phyloP scores from a whole-genome alignment of 148 eudicot genomes.

The Cornus kousa region DNA sequence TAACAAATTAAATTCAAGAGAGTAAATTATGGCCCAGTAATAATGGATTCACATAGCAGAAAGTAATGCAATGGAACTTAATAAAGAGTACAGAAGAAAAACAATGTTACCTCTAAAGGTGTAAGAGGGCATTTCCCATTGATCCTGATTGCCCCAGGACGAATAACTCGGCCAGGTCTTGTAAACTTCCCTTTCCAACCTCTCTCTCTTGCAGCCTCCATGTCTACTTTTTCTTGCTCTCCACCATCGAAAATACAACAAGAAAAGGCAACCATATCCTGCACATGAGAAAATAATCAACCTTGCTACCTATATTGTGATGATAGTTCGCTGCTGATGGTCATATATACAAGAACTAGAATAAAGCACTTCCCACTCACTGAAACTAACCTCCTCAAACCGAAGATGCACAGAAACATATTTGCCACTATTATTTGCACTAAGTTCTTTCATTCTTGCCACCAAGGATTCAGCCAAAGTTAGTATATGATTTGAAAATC shows the following conservation, averaged over 20 bases:
- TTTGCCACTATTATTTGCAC: constrained; percentile 77
- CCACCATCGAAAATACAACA: constrained; percentile 96
- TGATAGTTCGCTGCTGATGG: not conserved
- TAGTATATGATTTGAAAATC: constrained; percentile 73
- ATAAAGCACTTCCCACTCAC: not conserved
- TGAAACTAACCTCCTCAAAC: constrained; percentile 90
- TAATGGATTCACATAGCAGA: not conserved
- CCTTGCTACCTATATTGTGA: constrained; percentile 4
- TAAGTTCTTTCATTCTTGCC: constrained; percentile 83
- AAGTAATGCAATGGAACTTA: not conserved
- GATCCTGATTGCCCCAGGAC: constrained; percentile 85
- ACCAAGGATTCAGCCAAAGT: constrained; percentile 73
- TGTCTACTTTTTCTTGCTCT: constrained; percentile 65
- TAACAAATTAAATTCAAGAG: no score
- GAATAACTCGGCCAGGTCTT: constrained; percentile 81
- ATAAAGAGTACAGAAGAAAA: not conserved
- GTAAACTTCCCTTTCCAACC: constrained; percentile 99
- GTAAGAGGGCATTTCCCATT: constrained; percentile 96
- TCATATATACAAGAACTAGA: not conserved
- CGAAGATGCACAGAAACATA: constrained; percentile 98
- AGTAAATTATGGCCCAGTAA: no score
- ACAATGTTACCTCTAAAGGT: constrained; percentile 80
- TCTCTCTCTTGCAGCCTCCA: constrained; percentile 95
- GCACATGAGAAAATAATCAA: constrained; percentile 12
- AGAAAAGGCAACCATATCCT: constrained; percentile 99